Percentiles rank a stretch among this genome's conserved stretches.
phyloP scores from a whole-genome alignment of 768 basidiomycete species.

The Tricholoma matsutake region DNA sequence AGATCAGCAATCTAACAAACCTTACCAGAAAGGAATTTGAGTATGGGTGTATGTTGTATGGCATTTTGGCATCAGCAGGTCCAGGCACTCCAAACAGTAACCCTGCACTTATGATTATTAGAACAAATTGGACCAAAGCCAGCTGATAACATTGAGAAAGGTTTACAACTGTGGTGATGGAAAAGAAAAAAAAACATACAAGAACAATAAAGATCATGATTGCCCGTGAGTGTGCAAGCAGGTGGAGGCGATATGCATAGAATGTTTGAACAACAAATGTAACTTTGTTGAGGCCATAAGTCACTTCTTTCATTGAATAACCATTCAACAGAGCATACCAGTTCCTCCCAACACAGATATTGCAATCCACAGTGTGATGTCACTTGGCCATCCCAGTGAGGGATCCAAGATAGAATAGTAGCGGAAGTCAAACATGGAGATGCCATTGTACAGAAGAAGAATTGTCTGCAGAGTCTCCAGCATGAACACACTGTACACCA shows the following conservation, averaged over 20 bases:
- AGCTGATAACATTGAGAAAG: not conserved
- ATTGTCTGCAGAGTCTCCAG: not conserved
- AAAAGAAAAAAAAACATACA: not conserved
- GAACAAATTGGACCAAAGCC: not conserved
- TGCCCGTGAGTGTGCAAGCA: not conserved
- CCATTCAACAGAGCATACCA: not conserved
- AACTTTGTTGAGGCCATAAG: not conserved
- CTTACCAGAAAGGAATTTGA: too few species aligned
- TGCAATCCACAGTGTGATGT: not conserved
- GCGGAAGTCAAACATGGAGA: not conserved
- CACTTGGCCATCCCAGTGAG: too few species aligned
- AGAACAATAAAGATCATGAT: not conserved
- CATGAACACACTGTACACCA: not conserved
- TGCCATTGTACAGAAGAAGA: not conserved
- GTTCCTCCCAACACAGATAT: not conserved
- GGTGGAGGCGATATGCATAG: not conserved
- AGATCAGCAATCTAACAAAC: too few species aligned
- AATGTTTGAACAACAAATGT: not conserved
- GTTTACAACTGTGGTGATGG: not conserved
- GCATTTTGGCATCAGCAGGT: too few species aligned
- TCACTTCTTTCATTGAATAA: not conserved
- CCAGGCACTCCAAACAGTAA: too few species aligned
- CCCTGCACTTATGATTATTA: not conserved
- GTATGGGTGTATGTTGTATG: too few species aligned
- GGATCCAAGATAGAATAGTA: too few species aligned